These are phyloP conservation scores for Artemisia argyi DNA, from an alignment of 129 eudicot species.

Conservation along the genomic window DNA sequence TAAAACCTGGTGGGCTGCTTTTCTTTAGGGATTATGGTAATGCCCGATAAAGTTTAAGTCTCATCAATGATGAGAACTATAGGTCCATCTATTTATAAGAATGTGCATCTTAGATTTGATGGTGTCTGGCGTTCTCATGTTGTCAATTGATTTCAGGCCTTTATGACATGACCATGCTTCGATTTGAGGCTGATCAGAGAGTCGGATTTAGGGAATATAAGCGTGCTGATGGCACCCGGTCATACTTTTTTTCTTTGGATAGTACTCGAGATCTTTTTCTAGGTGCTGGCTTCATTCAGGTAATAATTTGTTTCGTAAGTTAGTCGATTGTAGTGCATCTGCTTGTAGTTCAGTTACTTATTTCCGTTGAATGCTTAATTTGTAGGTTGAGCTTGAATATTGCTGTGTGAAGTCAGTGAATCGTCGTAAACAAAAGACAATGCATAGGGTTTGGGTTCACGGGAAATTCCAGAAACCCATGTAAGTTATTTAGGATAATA, in stretches of 20 bases:
- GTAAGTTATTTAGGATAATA: not conserved
- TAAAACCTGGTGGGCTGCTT: slow-evolving; percentile 89
- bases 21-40: slow-evolving; percentile 95
- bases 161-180: slow-evolving; percentile 98
- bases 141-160: slow-evolving; percentile 54
- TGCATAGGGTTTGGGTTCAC: slow-evolving; percentile 91
- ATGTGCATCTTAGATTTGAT: not conserved
- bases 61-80: not conserved
- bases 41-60: not conserved
- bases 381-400: slow-evolving; percentile 91
- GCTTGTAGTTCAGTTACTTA: not conserved
- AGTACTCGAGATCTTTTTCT: slow-evolving; percentile 52
- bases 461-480: slow-evolving; percentile 91
- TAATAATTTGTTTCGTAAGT: slow-evolving; percentile 50
- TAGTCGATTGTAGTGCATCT: not conserved
- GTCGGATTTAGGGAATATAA: slow-evolving; percentile 82
- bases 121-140: not conserved
- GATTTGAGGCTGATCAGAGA: slow-evolving; percentile 71
- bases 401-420: slow-evolving; percentile 81
- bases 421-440: slow-evolving; percentile 71
- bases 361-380: not conserved
- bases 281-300: slow-evolving; percentile 77
- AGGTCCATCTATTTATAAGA: not conserved
- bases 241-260: slow-evolving; percentile 84
- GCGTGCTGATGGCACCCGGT: slow-evolving; percentile 89